Evolutionary conservation across 345 rosid species (phyloP).

Genomic region (Ailanthus altissimus): DNA sequence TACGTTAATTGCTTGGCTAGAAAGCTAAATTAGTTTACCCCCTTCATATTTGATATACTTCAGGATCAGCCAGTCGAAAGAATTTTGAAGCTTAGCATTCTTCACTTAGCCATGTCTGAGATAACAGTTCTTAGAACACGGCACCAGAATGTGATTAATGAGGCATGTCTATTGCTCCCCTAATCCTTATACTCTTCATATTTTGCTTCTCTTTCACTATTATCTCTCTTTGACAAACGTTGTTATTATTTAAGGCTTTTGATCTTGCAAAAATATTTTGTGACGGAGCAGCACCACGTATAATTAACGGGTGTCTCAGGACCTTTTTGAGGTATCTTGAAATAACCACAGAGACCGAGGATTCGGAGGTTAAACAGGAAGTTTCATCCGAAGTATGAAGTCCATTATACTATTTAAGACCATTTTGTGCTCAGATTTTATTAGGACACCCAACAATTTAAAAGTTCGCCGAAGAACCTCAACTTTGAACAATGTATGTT

Average conservation of each 20-base stretch:
- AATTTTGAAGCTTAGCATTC: slow-evolving; percentile 86
- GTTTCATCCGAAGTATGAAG: slow-evolving; percentile 24
- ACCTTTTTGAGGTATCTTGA: slow-evolving; percentile 64
- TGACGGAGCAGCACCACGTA: slow-evolving; percentile 90
- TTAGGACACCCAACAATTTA: neutral
- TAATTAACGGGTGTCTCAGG: slow-evolving; percentile 92
- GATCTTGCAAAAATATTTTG: slow-evolving; percentile 98
- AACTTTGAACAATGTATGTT: neutral
- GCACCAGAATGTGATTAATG: slow-evolving; percentile 92
- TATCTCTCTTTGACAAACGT: neutral
- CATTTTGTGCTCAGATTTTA: slow-evolving; percentile 8
- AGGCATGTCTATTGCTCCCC: slow-evolving; percentile 40
- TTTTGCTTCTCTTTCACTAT: neutral
- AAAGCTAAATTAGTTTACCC: slow-evolving; percentile 9
- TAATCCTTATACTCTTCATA: neutral
- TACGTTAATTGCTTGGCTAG: neutral
- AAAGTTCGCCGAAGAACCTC: too few relatives aligned
- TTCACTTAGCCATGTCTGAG: slow-evolving; percentile 96
- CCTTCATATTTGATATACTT: slow-evolving; percentile 11
- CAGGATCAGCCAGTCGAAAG: slow-evolving; percentile 86
- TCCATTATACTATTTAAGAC: neutral
- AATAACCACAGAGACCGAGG: slow-evolving; percentile 31
- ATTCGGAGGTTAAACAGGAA: slow-evolving; percentile 35
- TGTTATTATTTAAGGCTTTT: slow-evolving; percentile 58
- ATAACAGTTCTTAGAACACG: slow-evolving; percentile 75